Percentiles rank a stretch among this genome's conserved stretches.
phyloP scores from a whole-genome alignment of 164 flowering plant species.

The Magnolia changhungtana region DNA sequence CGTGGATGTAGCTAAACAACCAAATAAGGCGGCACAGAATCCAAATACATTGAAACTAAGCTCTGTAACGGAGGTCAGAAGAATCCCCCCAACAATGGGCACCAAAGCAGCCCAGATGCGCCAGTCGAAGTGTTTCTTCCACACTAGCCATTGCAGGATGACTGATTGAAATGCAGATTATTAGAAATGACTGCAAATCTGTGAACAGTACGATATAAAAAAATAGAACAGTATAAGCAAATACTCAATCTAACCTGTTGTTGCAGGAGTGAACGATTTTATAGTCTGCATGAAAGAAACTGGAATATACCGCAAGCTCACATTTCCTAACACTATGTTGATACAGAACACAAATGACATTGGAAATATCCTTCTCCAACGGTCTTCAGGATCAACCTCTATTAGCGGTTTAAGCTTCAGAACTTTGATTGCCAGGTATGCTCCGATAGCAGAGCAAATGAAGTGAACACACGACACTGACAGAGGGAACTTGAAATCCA shows the following conservation, averaged over 20 bases:
- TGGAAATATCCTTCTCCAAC: slow-evolving; percentile 96
- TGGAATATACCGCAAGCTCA: slow-evolving; percentile 92
- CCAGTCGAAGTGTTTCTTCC: slow-evolving; percentile 88
- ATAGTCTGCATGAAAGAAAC: slow-evolving; percentile 99
- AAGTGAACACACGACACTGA: slow-evolving; percentile 91
- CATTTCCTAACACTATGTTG: slow-evolving; percentile 93
- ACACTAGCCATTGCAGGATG: slow-evolving; percentile 90
- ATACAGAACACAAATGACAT: slow-evolving; percentile 98
- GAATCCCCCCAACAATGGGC: slow-evolving; percentile 96
- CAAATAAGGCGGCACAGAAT: slow-evolving; percentile 89
- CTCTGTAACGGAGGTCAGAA: slow-evolving; percentile 89
- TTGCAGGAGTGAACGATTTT: slow-evolving; percentile 97
- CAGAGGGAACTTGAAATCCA: slow-evolving; percentile 92
- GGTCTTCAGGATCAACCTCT: slow-evolving; percentile 84
- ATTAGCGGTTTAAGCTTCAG: slow-evolving; percentile 89
- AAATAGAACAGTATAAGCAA: neutral
- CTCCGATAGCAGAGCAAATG: slow-evolving; percentile 91
- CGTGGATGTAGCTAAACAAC: slow-evolving; percentile 94
- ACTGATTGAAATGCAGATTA: slow-evolving; percentile 40
- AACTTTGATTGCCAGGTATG: slow-evolving; percentile 75
- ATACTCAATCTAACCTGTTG: slow-evolving; percentile 65
- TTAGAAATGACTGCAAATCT: slow-evolving; percentile 2
- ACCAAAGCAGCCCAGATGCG: slow-evolving; percentile 88
- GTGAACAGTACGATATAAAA: neutral
- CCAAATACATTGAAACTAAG: slow-evolving; percentile 89